These are phyloP conservation scores for Pistacia vera DNA, from an alignment of 345 rosid species.

Conservation along the genomic window DNA sequence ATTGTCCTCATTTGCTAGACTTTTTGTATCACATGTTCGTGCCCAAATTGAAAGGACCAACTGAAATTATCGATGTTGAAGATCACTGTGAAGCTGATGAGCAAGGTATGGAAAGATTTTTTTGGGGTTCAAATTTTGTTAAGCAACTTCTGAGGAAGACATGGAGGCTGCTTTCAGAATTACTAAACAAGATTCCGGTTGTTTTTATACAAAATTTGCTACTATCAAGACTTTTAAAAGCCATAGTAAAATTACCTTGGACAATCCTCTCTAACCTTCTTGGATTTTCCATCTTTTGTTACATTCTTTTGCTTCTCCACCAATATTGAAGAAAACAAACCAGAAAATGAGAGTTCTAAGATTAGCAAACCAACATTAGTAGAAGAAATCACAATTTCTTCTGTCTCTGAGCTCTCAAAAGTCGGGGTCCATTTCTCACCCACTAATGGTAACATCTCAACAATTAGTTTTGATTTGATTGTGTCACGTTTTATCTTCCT, in stretches of 20 bases:
- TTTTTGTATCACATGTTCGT: slow-evolving; percentile 55
- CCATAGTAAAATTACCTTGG: slow-evolving; percentile 51
- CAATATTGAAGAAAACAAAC: slow-evolving; percentile 21
- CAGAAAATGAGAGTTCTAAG: slow-evolving; percentile 17
- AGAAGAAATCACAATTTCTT: slow-evolving; percentile 77
- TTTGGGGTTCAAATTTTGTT: slow-evolving; percentile 30
- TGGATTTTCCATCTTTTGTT: slow-evolving; percentile 29
- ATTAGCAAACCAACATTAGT: slow-evolving; percentile 49
- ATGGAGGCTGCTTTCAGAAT: slow-evolving; percentile 28
- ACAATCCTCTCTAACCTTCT: slow-evolving; percentile 58
- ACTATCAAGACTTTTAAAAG: slow-evolving; percentile 29
- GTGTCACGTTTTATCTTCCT: slow-evolving; percentile 51
- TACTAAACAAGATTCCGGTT: slow-evolving; percentile 16
- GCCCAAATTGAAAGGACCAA: slow-evolving; percentile 34
- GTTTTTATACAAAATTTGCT: slow-evolving; percentile 30
- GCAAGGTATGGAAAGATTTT: slow-evolving; percentile 12
- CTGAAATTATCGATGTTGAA: slow-evolving; percentile 16
- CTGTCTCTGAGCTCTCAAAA: slow-evolving; percentile 52
- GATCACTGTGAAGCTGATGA: slow-evolving; percentile 11
- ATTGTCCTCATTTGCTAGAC: slow-evolving; percentile 42
- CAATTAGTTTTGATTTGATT: slow-evolving; percentile 48
- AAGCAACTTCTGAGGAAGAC: slow-evolving; percentile 26
- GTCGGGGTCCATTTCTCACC: slow-evolving; percentile 54
- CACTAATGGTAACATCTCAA: slow-evolving; percentile 14
- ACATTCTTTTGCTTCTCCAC: slow-evolving; percentile 16